A percentile compares a stretch with the other conserved stretches of the same genome.
Evolutionary conservation across 1,139 yeast species (phyloP).

Genomic region (Saccharomycopsis hybrid): DNA sequence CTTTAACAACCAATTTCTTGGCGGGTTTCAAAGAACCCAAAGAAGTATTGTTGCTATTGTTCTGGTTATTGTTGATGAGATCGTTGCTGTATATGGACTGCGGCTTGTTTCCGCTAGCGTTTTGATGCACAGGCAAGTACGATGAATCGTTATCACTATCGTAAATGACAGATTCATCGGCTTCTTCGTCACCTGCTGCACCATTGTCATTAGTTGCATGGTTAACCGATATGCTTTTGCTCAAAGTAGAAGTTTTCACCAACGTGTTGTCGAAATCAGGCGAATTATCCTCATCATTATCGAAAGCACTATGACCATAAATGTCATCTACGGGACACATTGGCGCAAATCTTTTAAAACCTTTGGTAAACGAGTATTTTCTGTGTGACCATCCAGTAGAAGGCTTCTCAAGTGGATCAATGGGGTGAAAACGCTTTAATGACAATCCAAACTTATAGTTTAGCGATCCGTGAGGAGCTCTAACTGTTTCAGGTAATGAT

Average conservation of each 20-base stretch:
- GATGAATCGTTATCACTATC: background rate
- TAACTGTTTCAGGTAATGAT: conserved; percentile 63
- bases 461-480: conserved; percentile 36
- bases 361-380: conserved; percentile 11
- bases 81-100: too few species aligned
- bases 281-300: background rate
- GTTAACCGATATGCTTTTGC: too few species aligned
- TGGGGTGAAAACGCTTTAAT: conserved; percentile 20
- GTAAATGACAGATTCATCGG: background rate
- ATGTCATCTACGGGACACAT: too few species aligned
- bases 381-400: background rate
- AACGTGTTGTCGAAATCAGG: background rate
- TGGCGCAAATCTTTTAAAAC: background rate
- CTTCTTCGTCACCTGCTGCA: background rate
- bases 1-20: background rate
- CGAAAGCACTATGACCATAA: too few species aligned
- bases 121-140: background rate
- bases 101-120: too few species aligned
- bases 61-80: background rate
- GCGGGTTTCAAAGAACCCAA: background rate
- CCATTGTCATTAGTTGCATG: background rate
- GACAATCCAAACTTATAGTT: conserved; percentile 13
- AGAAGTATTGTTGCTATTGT: background rate
- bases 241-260: background rate
- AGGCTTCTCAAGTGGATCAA: background rate